A percentile compares a stretch with the other conserved stretches of the same genome.
Conservation (phyloP, 2,329 filamentous ascomycete genomes). For the Ascochyta viciae-villosae region DNA sequence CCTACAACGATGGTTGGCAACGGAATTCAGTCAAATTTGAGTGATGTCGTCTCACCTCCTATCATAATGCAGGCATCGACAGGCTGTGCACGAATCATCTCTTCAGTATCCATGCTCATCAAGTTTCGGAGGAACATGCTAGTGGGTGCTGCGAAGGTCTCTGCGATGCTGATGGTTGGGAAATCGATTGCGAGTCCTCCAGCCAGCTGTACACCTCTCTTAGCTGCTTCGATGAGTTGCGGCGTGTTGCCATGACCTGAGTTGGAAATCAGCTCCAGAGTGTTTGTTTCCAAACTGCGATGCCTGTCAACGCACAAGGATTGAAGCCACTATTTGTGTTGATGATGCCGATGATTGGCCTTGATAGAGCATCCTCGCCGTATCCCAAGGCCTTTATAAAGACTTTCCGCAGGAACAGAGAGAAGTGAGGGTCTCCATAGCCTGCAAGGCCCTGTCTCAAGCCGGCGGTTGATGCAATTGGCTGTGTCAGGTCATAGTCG, state of each 20-base stretch:
- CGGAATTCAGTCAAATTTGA: background rate
- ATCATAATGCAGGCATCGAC: slow-evolving; percentile 72
- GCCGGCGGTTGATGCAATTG: slow-evolving; percentile 59
- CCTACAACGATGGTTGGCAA: slow-evolving; percentile 52
- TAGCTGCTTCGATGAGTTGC: slow-evolving; percentile 73
- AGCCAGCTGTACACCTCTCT: slow-evolving; percentile 70
- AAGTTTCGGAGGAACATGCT: slow-evolving; percentile 78
- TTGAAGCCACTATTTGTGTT: slow-evolving; percentile 78
- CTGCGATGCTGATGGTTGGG: slow-evolving; percentile 75
- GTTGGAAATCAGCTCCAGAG: background rate
- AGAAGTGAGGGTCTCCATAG: slow-evolving; percentile 78
- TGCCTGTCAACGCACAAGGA: slow-evolving; percentile 54
- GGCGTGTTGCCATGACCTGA: slow-evolving; percentile 71
- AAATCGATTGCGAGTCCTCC: slow-evolving; percentile 76
- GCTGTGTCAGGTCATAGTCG: slow-evolving; percentile 66
- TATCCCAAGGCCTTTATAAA: slow-evolving; percentile 81
- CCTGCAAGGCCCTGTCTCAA: slow-evolving; percentile 70
- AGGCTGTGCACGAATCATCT: slow-evolving; percentile 77
- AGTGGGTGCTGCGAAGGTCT: slow-evolving; percentile 72
- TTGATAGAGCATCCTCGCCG: slow-evolving; percentile 72
- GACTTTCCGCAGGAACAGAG: slow-evolving; percentile 75
- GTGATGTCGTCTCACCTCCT: slow-evolving; percentile 58
- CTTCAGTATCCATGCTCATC: slow-evolving; percentile 82
- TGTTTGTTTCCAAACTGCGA: background rate
- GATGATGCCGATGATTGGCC: slow-evolving; percentile 76